Percentiles rank a stretch among this genome's conserved stretches.
Conservation (phyloP, 345 rosid genomes). For the Eucalyptus melliodora region DNA sequence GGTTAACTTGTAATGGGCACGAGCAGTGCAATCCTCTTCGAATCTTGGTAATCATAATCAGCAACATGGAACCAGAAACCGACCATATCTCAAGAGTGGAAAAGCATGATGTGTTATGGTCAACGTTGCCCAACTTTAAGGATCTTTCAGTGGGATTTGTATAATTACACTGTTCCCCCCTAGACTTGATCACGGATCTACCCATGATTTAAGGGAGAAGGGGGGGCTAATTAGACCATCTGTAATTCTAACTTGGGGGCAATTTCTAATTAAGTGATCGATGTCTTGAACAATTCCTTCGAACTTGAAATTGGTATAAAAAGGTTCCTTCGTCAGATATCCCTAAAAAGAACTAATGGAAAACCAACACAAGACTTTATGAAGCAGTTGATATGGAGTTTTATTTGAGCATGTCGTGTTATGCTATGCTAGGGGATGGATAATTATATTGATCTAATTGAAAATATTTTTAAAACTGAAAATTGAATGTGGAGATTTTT, state of each 20-base stretch:
- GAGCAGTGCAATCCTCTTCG: conserved; percentile 14
- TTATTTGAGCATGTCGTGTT: background rate
- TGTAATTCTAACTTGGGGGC: background rate
- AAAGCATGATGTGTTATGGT: background rate
- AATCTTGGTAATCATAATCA: background rate
- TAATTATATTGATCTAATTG: background rate
- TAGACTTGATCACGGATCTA: background rate
- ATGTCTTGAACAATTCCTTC: background rate
- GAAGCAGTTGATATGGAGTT: background rate
- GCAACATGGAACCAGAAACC: background rate
- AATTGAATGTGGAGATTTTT: background rate
- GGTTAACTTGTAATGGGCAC: conserved; percentile 1
- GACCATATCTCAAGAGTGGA: background rate
- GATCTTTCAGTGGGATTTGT: background rate
- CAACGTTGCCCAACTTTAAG: background rate
- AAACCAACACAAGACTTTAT: background rate
- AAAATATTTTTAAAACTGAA: background rate
- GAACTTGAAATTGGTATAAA: background rate
- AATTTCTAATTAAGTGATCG: background rate
- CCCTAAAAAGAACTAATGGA: background rate
- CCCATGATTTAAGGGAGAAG: background rate
- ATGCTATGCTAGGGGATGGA: background rate
- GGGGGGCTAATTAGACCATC: background rate
- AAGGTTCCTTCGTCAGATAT: background rate
- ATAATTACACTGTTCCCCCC: background rate